Evolutionary conservation across 23 red algal genomes (phyloP).

Genomic region (Chondrus crispus): DNA sequence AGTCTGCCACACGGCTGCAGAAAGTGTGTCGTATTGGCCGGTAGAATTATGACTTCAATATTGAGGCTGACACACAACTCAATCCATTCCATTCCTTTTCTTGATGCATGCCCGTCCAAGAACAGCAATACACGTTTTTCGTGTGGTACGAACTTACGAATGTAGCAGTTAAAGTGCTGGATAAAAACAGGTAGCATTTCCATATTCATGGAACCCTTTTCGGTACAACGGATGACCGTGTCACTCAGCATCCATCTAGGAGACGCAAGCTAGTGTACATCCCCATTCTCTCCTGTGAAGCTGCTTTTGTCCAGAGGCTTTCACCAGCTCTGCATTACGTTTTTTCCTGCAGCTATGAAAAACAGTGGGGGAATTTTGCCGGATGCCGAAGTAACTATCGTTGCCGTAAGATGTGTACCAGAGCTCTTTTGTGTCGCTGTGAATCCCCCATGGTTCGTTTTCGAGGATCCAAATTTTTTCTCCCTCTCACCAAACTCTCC

Average conservation of each 20-base stretch:
- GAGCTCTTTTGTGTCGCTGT: neutral
- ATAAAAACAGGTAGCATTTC: neutral
- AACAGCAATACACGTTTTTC: neutral
- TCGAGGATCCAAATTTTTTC: neutral
- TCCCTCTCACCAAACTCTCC: neutral
- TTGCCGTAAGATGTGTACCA: neutral
- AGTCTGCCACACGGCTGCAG: neutral
- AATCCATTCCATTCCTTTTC: slow-evolving; percentile 2
- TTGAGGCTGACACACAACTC: neutral
- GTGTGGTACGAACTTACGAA: neutral
- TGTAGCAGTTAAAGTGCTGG: neutral
- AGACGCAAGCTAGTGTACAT: neutral
- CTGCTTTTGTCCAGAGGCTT: neutral
- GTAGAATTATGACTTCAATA: neutral
- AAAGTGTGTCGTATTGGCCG: neutral
- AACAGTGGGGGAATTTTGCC: neutral
- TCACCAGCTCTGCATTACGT: neutral
- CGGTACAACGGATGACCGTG: neutral
- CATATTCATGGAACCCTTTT: slow-evolving; percentile 1
- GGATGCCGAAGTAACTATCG: neutral
- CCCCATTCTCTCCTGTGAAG: neutral
- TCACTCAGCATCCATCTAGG: neutral
- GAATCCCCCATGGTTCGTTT: neutral
- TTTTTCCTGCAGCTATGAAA: neutral
- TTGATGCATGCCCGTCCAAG: neutral